Base-by-base conservation (phyloP, 441 rosid species). In the Aquilaria agallochum region DNA sequence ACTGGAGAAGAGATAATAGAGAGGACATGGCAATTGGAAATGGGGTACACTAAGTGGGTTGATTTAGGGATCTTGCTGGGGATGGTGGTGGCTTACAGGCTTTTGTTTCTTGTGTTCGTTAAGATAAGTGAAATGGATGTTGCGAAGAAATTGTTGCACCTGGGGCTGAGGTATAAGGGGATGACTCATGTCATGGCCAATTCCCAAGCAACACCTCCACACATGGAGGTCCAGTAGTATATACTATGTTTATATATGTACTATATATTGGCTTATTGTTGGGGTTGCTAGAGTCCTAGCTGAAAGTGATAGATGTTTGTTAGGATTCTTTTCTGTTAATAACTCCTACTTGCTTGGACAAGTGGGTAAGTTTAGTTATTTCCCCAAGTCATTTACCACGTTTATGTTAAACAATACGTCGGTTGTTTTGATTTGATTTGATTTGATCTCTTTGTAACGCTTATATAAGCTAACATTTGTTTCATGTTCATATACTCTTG, bases 11-110 rank as follows among this genome's bases (percentile, higher is more conserved):
- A 56, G 3, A 57, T 84, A 60, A 47, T 84, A 73, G 76, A 67
- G 56, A 56, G 55, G 11, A 59, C 2, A 2, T 84, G 80, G 80
- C 65, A 78, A 31, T 54, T 81, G 31, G 76, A 84, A 52, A 59
- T 65, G 80, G 73, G 69, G 7, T 71, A 77, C 59, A 79, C 90
- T 4, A 84, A 84, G 69, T 80, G 85, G 85, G 79, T 78, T 53
- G 82, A 84, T 76, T 76, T 84, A 51, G 70, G 31, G 1, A 50
- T 74, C 31, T 72, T 84, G 67, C 30, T 80, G 0, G 78, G 79
- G 12, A 82, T 84, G 90, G 68, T 78, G 12, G 31, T 71, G 46
- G 0, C 76, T 0, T 84, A 74, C 58, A 62, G 82, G n/a, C 20
- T 71, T 15, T 2, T 78, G 11, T 82, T 84, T 75, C 53, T 73